Base-by-base conservation (phyloP, 352 stramenopile genomes). In the Phytophthora crassamura region DNA sequence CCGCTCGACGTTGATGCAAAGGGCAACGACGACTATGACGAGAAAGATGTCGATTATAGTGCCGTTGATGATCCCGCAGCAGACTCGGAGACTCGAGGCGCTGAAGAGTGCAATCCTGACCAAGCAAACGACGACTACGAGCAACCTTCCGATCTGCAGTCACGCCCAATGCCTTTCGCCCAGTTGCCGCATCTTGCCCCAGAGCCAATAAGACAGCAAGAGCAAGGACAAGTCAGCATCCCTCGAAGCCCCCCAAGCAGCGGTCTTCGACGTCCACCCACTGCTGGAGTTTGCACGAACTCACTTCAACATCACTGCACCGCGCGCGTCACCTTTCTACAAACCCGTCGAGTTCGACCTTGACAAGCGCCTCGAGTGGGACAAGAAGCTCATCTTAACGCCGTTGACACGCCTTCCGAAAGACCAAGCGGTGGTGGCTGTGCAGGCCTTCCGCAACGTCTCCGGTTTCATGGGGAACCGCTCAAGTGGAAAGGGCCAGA, bases 401-500 rank as follows among this genome's bases (percentile, higher is more conserved):
- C 70, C 83, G 8, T 67, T 95, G 34, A 86, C 80, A 1, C 64
- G 76, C 20, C 58, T 88, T 14, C 60, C 69, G 2, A 77, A 74
- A 28, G 74, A 86, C 4, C 74, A 93, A 36, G 43, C 61, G 0
- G 67, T 67, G 20, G 69, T 90, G 5, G 82, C 84, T 22, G 35
- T 93, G 0, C 84, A 93, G 63, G 74, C 79, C 1, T 92, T 90
- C 54, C 73, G 78, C 47, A 94, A 93, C 53, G 79, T 94, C 33
- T 87, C 84, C 2, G 82, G 84, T 0, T 93, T 91, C 51, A 92
- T 93, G 83, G 86, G 84, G 32, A 90, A 91, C 40, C 78, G 82
- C 16, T 68, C 72, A 28, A 86, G 70, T 43, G 75, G 77, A 15
- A 92, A 93, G 41, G 76, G 72, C 6, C 67, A 84, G 35, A 71